Percentiles rank a stretch among this genome's conserved stretches.
Evolutionary conservation across 768 basidiomycete genomes (phyloP).

Genomic region (Suillus cothurnatus): DNA sequence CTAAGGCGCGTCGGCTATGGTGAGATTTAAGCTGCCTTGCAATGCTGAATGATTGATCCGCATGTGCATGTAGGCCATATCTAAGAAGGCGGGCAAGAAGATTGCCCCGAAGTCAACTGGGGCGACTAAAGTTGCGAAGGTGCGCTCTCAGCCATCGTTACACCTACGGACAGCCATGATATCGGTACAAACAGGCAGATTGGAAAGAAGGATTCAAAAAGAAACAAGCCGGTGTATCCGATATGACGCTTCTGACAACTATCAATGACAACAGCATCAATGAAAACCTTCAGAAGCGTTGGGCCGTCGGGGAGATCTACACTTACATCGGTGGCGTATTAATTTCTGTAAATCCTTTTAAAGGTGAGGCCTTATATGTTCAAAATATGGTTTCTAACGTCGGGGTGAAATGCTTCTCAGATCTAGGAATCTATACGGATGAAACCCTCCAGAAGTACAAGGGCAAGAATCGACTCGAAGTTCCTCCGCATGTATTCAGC

Average conservation of each 20-base stretch:
- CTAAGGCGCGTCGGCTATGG: constrained; percentile 1
- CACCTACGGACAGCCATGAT: constrained; percentile 12
- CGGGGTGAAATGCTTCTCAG: constrained; percentile 40
- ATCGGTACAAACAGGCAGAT: constrained; percentile 67
- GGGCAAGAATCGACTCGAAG: constrained; percentile 97
- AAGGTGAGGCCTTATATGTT: constrained; percentile 50
- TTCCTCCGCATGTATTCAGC: constrained; percentile 96
- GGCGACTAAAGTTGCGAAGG: constrained; percentile 73
- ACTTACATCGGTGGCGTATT: constrained; percentile 98
- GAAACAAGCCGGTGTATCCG: constrained; percentile 96
- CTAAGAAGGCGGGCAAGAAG: constrained; percentile 92
- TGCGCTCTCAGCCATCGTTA: constrained; percentile 31
- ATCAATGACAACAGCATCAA: constrained; percentile 99
- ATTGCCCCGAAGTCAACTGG: constrained; percentile 63
- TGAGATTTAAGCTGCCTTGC: background rate
- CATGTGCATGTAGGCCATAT: constrained; percentile 61
- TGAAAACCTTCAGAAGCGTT: constrained; percentile 96
- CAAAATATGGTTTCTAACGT: constrained; percentile 10
- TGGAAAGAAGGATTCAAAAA: constrained; percentile 99
- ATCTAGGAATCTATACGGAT: constrained; percentile 98
- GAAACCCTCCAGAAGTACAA: constrained; percentile 83
- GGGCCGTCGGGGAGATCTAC: constrained; percentile 95
- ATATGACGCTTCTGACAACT: constrained; percentile 96
- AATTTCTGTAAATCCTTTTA: constrained; percentile 99
- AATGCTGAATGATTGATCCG: background rate